Evolutionary conservation across 2,329 filamentous ascomycete species (phyloP), one percentile per base, ranked within the genome.

Genomic region (Chaetomium strumarium): DNA sequence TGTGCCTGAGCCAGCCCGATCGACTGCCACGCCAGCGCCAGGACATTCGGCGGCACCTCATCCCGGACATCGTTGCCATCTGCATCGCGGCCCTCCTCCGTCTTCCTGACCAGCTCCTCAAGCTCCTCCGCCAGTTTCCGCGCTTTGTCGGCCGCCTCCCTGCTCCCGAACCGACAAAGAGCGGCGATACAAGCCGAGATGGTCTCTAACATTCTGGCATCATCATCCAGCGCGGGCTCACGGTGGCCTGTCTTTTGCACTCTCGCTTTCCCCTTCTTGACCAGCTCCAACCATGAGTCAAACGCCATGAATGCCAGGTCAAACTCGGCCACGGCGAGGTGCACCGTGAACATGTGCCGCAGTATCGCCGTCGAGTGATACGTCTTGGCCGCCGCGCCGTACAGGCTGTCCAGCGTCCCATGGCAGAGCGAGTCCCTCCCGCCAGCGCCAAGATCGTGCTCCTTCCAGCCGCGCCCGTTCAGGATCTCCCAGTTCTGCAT

Each of bases 361-460:
- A 99, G 73, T 56, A 97, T 88, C 10, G 90, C 75, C 1, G 92
- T 95, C 1, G 93, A 99, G 69, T 99, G 93, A 64, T 93, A 99
- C 0, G 91, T 96, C 68, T 93, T 96, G 10, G 87, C 90, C 8
- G 92, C 89, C 19, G 91, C 89, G 37, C 86, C 86, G 68, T 97
- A 99, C 7, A 99, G 76, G 29, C 90, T 88, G 68, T 93, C 91
- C 38, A 99, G 78, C 31, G 95, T 83, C 46, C 84, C 84, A 49
- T 86, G 83, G 57, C 87, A 87, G 16, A 92, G 73, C 19, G 78
- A 81, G 63, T 85, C 83, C 61, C 90, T 87, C 9, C 90, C 91
- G 6, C 88, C 90, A 62, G 85, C 81, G 3, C 89, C 90, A 29
- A 96, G 76, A 59, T 96, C 90, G 49, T 83, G 74, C 58, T 95